phyloP scores from a whole-genome alignment of 805 yeast genomes.

The Zygosaccharomyces rouxii region DNA sequence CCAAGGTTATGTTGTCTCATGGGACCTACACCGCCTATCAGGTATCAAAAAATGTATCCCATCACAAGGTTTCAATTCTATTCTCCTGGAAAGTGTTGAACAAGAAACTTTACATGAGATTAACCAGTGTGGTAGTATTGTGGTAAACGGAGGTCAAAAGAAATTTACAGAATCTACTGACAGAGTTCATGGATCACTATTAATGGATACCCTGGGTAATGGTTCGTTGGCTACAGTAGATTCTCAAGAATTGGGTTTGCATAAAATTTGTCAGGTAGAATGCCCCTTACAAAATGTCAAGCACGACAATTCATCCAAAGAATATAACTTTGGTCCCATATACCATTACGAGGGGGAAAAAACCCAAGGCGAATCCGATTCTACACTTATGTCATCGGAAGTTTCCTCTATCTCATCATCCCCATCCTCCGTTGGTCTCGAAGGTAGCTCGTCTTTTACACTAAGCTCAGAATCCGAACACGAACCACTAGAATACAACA shows the following conservation, averaged over 20 bases:
- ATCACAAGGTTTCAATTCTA: slow-evolving; percentile 23
- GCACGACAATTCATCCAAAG: not conserved
- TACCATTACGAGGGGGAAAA: slow-evolving; percentile 4
- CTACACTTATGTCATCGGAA: slow-evolving; percentile 9
- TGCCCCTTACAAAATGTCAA: slow-evolving; percentile 5
- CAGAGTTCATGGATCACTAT: slow-evolving; percentile 11
- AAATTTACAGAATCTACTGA: slow-evolving; percentile 2
- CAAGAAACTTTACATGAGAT: slow-evolving; percentile 12
- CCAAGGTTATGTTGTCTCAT: slow-evolving; percentile 21
- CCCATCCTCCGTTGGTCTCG: slow-evolving; percentile 6
- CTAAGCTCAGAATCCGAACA: slow-evolving; percentile 10
- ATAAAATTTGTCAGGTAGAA: slow-evolving; percentile 22
- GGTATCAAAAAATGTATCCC: slow-evolving; percentile 18
- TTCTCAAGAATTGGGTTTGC: slow-evolving; percentile 26
- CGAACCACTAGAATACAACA: slow-evolving; percentile 4
- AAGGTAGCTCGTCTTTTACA: slow-evolving; percentile 12
- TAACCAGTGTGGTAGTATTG: slow-evolving; percentile 29
- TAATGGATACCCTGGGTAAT: slow-evolving; percentile 15
- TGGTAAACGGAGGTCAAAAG: slow-evolving; percentile 14
- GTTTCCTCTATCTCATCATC: slow-evolving; percentile 10
- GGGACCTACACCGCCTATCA: slow-evolving; percentile 25
- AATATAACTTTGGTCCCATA: not conserved
- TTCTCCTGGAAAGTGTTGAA: slow-evolving; percentile 7
- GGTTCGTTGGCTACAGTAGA: slow-evolving; percentile 20
- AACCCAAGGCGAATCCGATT: slow-evolving; percentile 11